Evolutionary conservation across 2,329 filamentous ascomycete genomes (phyloP), one percentile per base, ranked within the genome.

Genomic region (Davidsoniella neocaledoniae): DNA sequence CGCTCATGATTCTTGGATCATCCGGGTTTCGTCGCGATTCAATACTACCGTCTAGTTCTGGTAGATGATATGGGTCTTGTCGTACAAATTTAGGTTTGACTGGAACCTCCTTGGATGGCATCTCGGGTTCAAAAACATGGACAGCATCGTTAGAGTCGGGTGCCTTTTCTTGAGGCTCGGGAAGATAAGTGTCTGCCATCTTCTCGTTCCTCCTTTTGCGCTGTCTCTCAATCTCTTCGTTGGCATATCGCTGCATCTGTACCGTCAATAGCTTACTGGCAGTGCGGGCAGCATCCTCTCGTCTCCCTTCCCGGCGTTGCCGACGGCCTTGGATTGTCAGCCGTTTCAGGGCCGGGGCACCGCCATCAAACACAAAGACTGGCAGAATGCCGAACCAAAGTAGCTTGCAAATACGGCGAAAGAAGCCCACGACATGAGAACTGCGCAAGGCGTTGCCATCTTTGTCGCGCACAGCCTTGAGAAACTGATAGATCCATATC

Each of bases 401-500:
- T 1, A 98, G 74, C 63, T 98, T 98, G 74, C 91, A 98, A 63
- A 98, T 94, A 54, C 91, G 81, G 47, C 91, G 85, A 67, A 98
- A 98, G 76, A 98, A 98, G 38, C 93, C 91, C 41, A 98, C 86
- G 36, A 98, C 78, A 61, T 98, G 91, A 26, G 86, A 90, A 68
- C 95, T 98, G 55, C 88, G 86, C 48, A 98, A 72, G 1, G 91
- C 91, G 61, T 98, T 94, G 49, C 91, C 91, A 66, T 98, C 91
- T 61, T 96, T 95, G 67, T 98, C 91, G 58, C 91, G 88, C 9
- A 98, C 91, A 8, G 93, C 91, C 68, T 98, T 98, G 58, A 98
- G 78, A 61, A 98, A 98, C 62, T 98, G 91, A 71, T 98, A 98
- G 58, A 98, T 96, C 91, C 91, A 98, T 62, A 98, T 98, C 10